Conservation (phyloP, 768 basidiomycete species). For the Tubosaeta sp. region DNA sequence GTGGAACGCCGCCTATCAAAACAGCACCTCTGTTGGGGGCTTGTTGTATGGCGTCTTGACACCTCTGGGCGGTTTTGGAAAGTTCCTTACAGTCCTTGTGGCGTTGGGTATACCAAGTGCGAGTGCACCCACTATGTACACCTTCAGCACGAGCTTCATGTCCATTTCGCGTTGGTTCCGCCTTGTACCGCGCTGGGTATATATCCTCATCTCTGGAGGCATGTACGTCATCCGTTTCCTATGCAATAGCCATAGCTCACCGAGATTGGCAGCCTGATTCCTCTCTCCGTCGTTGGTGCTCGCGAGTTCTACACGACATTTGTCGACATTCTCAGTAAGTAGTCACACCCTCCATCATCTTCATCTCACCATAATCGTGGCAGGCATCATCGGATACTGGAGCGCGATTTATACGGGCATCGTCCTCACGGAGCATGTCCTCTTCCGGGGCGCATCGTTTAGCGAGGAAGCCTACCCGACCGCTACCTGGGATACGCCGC, state of each 20-base stretch:
- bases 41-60: constrained; percentile 37
- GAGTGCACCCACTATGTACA: constrained; percentile 58
- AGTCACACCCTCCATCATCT: neutral
- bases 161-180: constrained; percentile 31
- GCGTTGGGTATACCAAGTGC: constrained; percentile 53
- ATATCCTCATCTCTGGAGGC: constrained; percentile 41
- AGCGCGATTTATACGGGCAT: constrained; percentile 34
- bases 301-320: constrained; percentile 42
- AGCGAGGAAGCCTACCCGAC: constrained; percentile 33
- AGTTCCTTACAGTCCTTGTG: constrained; percentile 46
- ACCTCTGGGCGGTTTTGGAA: constrained; percentile 41
- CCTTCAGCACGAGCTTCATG: constrained; percentile 46
- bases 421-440: constrained; percentile 40
- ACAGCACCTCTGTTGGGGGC: constrained; percentile 43
- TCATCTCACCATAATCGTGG: constrained; percentile 12
- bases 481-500: constrained; percentile 33
- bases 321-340: constrained; percentile 37
- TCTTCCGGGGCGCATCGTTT: constrained; percentile 38
- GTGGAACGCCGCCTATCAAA: constrained; percentile 39
- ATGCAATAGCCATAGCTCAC: neutral
- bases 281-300: constrained; percentile 46
- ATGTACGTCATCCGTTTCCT: constrained; percentile 31
- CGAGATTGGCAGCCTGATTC: constrained; percentile 35
- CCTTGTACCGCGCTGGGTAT: constrained; percentile 43
- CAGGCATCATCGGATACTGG: constrained; percentile 46